Percentiles rank a stretch among this genome's conserved stretches.
Conservation (phyloP, 2,329 filamentous ascomycete genomes). For the Ascochyta fabae region DNA sequence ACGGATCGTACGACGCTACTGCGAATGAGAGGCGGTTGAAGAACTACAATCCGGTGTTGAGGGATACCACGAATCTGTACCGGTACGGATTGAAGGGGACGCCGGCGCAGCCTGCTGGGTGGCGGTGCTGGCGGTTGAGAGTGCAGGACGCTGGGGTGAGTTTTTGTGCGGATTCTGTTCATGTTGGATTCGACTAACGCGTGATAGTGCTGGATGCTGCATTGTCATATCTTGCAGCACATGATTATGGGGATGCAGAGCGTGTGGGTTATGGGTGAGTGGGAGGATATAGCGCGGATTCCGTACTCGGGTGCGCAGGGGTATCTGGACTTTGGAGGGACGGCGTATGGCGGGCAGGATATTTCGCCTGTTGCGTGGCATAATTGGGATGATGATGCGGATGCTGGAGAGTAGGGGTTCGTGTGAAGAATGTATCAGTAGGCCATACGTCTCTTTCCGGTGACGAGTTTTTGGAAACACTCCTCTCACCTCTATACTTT, state of each 20-base stretch:
- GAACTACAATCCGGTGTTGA: slow-evolving; percentile 46
- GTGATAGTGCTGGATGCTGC: slow-evolving; percentile 67
- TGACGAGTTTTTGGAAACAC: too few species aligned
- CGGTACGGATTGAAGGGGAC: slow-evolving; percentile 56
- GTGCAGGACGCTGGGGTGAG: slow-evolving; percentile 40
- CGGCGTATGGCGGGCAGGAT: slow-evolving; percentile 48
- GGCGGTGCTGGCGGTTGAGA: slow-evolving; percentile 67
- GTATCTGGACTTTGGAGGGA: slow-evolving; percentile 55
- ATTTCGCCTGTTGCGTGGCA: slow-evolving; percentile 19
- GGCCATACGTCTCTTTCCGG: too few species aligned
- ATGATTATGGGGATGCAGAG: slow-evolving; percentile 63
- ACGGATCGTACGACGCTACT: slow-evolving; percentile 59
- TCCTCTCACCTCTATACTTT: too few species aligned
- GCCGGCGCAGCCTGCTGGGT: slow-evolving; percentile 57
- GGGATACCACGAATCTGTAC: slow-evolving; percentile 63
- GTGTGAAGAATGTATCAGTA: too few species aligned
- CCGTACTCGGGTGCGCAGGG: slow-evolving; percentile 48
- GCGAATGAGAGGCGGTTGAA: slow-evolving; percentile 56
- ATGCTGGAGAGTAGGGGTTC: too few species aligned
- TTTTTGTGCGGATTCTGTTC: not conserved
- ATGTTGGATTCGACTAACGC: slow-evolving; percentile 31
- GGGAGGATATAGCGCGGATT: slow-evolving; percentile 46
- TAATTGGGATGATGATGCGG: slow-evolving; percentile 12
- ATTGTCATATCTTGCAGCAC: slow-evolving; percentile 66
- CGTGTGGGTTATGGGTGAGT: slow-evolving; percentile 56